A percentile compares a stretch with the other conserved stretches of the same genome.
phyloP scores from a whole-genome alignment of 768 basidiomycete species.

The Pisolithus microcarpus region DNA sequence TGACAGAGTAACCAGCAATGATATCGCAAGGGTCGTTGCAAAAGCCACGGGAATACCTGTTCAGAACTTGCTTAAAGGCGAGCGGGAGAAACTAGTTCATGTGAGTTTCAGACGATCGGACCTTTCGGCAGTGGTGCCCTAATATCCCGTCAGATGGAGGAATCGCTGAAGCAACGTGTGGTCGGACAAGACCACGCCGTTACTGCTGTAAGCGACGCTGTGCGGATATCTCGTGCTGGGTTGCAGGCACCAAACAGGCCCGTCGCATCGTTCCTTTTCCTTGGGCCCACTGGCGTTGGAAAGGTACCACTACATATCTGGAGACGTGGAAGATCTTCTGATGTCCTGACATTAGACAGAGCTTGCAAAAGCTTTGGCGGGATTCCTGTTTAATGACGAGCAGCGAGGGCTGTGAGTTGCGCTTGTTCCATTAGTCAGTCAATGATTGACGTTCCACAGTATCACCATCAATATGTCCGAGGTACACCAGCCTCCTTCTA shows the following conservation, averaged over 20 bases:
- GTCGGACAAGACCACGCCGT: constrained; percentile 93
- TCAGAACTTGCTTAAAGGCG: constrained; percentile 80
- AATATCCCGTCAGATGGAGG: constrained; percentile 67
- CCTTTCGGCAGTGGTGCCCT: neutral
- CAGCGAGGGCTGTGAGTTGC: constrained; percentile 67
- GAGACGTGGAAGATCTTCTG: too few species aligned
- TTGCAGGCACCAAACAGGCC: constrained; percentile 84
- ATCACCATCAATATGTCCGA: constrained; percentile 97
- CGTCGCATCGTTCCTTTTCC: constrained; percentile 87
- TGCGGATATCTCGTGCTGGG: constrained; percentile 88
- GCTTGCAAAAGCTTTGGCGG: constrained; percentile 80
- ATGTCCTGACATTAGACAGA: constrained; percentile 51
- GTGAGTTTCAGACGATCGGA: constrained; percentile 37
- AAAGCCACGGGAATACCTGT: constrained; percentile 89
- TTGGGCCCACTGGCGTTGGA: constrained; percentile 84
- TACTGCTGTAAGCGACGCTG: constrained; percentile 77
- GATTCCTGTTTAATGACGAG: constrained; percentile 87
- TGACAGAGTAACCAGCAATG: constrained; percentile 82
- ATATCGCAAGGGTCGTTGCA: constrained; percentile 84
- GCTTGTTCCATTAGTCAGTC: neutral
- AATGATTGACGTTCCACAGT: constrained; percentile 28
- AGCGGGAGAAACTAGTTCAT: constrained; percentile 83
- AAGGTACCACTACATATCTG: constrained; percentile 39
- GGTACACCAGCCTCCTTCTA: constrained; percentile 15
- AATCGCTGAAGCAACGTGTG: constrained; percentile 60